These are phyloP conservation scores for Venturia pyrina DNA, from an alignment of 2,329 filamentous ascomycete species.

Conservation along the genomic window DNA sequence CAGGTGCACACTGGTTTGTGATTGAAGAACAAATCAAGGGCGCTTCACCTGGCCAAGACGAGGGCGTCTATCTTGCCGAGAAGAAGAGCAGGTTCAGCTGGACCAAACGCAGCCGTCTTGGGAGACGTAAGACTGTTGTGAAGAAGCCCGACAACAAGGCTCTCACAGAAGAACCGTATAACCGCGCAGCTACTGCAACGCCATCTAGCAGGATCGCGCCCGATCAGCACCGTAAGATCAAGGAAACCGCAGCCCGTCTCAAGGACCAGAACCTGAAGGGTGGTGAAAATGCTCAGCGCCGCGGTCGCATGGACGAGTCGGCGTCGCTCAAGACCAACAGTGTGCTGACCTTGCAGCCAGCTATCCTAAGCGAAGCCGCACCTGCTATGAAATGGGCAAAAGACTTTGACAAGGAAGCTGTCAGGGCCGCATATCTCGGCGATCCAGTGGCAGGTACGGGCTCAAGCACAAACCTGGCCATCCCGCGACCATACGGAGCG, in stretches of 20 bases:
- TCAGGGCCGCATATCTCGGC: constrained; percentile 76
- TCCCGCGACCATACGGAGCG: constrained; percentile 2
- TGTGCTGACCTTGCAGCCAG: constrained; percentile 75
- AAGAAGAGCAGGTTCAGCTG: constrained; percentile 93
- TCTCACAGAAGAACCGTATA: constrained; percentile 40
- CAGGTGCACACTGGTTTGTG: constrained; percentile 76
- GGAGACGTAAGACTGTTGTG: constrained; percentile 42
- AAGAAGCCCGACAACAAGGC: constrained; percentile 32
- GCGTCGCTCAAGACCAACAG: constrained; percentile 70
- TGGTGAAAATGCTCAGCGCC: constrained; percentile 41
- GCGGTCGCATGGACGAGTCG: constrained; percentile 44
- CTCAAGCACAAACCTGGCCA: constrained; percentile 20
- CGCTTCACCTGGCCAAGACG: constrained; percentile 72
- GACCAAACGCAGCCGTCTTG: constrained; percentile 57
- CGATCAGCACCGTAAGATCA: constrained; percentile 87
- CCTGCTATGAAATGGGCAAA: constrained; percentile 96
- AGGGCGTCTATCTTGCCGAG: constrained; percentile 82
- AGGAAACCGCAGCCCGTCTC: constrained; percentile 77
- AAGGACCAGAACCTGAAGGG: constrained; percentile 54
- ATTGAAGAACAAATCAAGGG: constrained; percentile 96
- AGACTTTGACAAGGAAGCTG: constrained; percentile 83
- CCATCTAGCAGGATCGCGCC: constrained; percentile 71
- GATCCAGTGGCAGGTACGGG: constrained; percentile 65
- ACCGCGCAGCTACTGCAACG: constrained; percentile 38
- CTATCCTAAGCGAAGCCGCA: constrained; percentile 75